Evolutionary conservation across 1,284 basidiomycete genomes (phyloP), one percentile per base, ranked within the genome.

Genomic region (Ustilago vetiveriae): DNA sequence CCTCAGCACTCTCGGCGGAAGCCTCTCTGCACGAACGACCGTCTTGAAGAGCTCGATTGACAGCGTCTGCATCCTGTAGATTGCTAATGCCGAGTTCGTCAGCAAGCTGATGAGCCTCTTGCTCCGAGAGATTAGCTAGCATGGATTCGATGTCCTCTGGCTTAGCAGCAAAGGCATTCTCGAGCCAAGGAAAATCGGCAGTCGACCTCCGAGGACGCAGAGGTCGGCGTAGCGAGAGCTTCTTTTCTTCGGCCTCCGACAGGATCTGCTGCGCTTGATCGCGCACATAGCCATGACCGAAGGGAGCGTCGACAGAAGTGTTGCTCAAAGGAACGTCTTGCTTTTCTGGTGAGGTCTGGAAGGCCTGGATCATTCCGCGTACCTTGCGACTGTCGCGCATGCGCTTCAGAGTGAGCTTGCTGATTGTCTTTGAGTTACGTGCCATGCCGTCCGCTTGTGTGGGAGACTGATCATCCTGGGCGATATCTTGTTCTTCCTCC

Each of bases 371-470:
- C 62, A 78, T 76, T 6, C 72, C 70, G 14, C 50, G 47, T 9
- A 78, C 71, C 33, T 64, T 66, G 14, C 66, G 60, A 27, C 69
- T 72, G 48, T 78, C 74, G n/a, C 72, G 64, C 57, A 76, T 60
- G 32, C 74, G 68, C 41, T 75, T 76, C 14, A 76, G 51, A 16
- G 74, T 76, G 14, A 67, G 56, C 48, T 67, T 74, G 52, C 69
- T 71, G 23, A 53, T 64, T 9, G 51, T 45, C 52, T 66, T 71
- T 14, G 52, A 51, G 33, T 27, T 44, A 39, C 48, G 53, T 17
- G 55, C 53, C 32, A 70, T 35, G 13, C 44, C 66, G 7, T 60
- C 66, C n/a, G 39, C 16, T 10, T 53, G 43, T 13, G 10, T 2
- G 10, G 17, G 30, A 10, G 27, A 9, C 8, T 23, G 16, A 14